Conservation (phyloP, 148 eudicot genomes). For the Nyssa sinensis region DNA sequence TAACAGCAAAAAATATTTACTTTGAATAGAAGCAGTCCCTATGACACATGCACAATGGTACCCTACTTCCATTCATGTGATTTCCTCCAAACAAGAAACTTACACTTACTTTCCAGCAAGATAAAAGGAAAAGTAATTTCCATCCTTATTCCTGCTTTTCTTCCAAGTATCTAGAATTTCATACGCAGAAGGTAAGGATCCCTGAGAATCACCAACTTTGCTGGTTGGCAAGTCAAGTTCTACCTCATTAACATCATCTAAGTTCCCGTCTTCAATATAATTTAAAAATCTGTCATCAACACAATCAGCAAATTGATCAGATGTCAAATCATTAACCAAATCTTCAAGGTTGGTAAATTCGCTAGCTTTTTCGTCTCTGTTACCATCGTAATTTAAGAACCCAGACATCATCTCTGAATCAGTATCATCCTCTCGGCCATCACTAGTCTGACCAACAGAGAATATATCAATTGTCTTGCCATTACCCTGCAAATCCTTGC, state of each 20-base stretch:
- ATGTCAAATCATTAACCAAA: slow-evolving; percentile 15
- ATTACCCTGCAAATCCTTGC: slow-evolving; percentile 14
- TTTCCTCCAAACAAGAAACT: not conserved
- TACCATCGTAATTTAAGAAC: slow-evolving; percentile 6
- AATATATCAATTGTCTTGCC: not conserved
- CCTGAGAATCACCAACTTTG: slow-evolving; percentile 15
- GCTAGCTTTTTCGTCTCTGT: slow-evolving; percentile 18
- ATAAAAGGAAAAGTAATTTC: slow-evolving; percentile 15
- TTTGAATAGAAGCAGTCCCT: not conserved
- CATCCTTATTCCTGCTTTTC: slow-evolving; percentile 41
- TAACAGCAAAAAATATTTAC: too few relatives aligned
- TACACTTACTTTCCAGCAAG: slow-evolving; percentile 8
- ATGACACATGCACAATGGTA: not conserved
- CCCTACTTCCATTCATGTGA: not conserved
- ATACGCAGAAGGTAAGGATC: slow-evolving; percentile 53
- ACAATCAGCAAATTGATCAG: slow-evolving; percentile 21
- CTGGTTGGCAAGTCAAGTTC: slow-evolving; percentile 22
- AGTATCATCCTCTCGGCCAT: slow-evolving; percentile 6
- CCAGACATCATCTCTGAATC: slow-evolving; percentile 15
- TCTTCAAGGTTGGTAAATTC: slow-evolving; percentile 14
- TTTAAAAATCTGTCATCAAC: slow-evolving; percentile 21
- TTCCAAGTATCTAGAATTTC: slow-evolving; percentile 78
- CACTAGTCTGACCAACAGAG: slow-evolving; percentile 5
- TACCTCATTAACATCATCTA: slow-evolving; percentile 22
- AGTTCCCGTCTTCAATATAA: slow-evolving; percentile 10